Percentiles rank a stretch among this genome's conserved stretches.
Evolutionary conservation across 257 asterid species (phyloP).

Genomic region (Agastache rugosa): DNA sequence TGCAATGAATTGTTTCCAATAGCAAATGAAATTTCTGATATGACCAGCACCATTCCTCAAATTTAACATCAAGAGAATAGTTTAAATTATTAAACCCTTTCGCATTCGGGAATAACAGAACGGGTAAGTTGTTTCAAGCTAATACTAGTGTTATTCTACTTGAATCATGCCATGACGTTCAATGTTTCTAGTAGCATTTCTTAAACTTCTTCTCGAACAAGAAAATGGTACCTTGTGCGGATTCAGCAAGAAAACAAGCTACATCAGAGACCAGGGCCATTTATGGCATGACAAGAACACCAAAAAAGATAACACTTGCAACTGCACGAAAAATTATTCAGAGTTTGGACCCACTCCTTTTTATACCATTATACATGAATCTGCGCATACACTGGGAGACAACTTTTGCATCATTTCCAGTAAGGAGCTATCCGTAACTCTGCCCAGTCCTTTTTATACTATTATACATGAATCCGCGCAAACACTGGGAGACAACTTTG

Average conservation of each 20-base stretch:
- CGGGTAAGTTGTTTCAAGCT: neutral
- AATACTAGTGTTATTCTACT: slow-evolving; percentile 4
- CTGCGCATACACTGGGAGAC: slow-evolving; percentile 1
- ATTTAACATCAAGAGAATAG: slow-evolving; percentile 16
- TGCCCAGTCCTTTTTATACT: neutral
- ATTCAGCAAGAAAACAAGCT: slow-evolving; percentile 19
- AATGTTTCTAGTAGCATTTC: slow-evolving; percentile 2
- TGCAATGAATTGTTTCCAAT: slow-evolving; percentile 9
- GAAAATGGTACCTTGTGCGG: slow-evolving; percentile 36
- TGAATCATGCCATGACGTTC: slow-evolving; percentile 15
- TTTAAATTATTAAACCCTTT: neutral
- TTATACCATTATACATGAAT: slow-evolving; percentile 3
- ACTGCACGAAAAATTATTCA: slow-evolving; percentile 26
- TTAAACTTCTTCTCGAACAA: slow-evolving; percentile 12
- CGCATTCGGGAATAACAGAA: neutral
- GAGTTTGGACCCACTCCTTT: slow-evolving; percentile 3
- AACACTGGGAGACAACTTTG: slow-evolving; percentile 13
- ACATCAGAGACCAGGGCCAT: slow-evolving; percentile 30
- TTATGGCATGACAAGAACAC: slow-evolving; percentile 8
- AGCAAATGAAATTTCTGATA: slow-evolving; percentile 18
- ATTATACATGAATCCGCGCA: slow-evolving; percentile 7
- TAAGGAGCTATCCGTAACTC: slow-evolving; percentile 19
- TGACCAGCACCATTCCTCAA: slow-evolving; percentile 19
- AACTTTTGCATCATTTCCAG: slow-evolving; percentile 24
- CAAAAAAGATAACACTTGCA: slow-evolving; percentile 3